Evolutionary conservation across 1,139 yeast species (phyloP), one percentile per base, ranked within the genome.

Genomic region (Saccharomyces pastorianus): DNA sequence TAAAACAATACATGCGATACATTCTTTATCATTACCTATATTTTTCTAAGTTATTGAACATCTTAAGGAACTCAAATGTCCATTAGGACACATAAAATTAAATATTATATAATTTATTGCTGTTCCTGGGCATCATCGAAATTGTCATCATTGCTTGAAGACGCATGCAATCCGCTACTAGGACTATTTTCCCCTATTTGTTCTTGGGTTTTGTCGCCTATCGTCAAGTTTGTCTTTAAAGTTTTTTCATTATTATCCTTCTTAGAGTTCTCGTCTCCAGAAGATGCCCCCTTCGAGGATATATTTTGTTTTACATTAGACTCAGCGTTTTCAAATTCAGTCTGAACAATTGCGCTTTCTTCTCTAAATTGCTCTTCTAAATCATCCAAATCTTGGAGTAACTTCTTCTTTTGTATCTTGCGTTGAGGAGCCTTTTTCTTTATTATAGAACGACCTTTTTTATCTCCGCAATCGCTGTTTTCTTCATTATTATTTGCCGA

Each of bases 71-170:
- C 13, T 27, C 29, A 17, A 26, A 47, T 28, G n/a, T 28, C 14
- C 32, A 47, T 29, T 20, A 8, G n/a, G 26, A 20, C 20, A 38
- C 44, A 28, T 48, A 31, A 34, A 48, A n/a, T 14, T 25, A 34
- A 20, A 34, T 34, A 25, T 34, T 14, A 34, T 13, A 27, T 7
- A 34, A 27, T 49, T 25, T 50, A 51, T 20, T 56, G 56, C 20
- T 48, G 53, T 49, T 58, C 60, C 32, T 52, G 52, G 20, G 58
- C 58, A 20, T 58, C 60, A 46, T 56, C 59, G 29, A 52, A 56
- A 13, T 49, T 51, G 11, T 57, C 59, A 17, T 55, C 56, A n/a
- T 49, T 41, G 42, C 51, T 53, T 17, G 58, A 56, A 17, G 27
- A 46, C 29, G 50, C 52, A 27, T 48, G 54, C 14, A 29, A 47